Percentiles rank a stretch among this genome's conserved stretches.
phyloP scores from a whole-genome alignment of 2,329 filamentous ascomycete genomes.

The Sclerotinia sclerotiorum region DNA sequence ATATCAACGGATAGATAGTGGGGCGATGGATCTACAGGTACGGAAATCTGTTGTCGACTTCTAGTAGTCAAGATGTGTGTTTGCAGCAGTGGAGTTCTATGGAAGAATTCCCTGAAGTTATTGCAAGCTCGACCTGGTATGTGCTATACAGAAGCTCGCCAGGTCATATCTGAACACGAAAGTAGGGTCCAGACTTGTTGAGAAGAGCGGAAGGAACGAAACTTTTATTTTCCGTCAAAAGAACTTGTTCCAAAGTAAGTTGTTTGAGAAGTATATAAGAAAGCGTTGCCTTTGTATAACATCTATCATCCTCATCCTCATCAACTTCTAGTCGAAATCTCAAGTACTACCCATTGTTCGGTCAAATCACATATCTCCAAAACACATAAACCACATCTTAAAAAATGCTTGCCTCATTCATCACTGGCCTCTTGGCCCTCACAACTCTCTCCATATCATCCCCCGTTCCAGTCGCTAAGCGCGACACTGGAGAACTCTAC shows the following conservation, averaged over 20 bases:
- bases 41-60: neutral
- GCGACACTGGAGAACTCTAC: conserved; percentile 17
- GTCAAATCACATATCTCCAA: neutral
- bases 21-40: conserved; percentile 4
- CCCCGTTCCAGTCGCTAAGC: conserved; percentile 3
- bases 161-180: conserved; percentile 8
- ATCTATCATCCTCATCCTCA: neutral
- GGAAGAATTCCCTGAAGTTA: neutral
- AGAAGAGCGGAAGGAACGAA: neutral
- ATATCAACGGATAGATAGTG: neutral
- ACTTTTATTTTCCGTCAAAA: neutral
- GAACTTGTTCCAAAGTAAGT: neutral
- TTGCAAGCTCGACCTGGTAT: neutral
- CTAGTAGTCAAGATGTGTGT: neutral
- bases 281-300: conserved; percentile 6
- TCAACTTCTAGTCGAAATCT: neutral
- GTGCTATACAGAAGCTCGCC: conserved; percentile 7
- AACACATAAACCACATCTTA: neutral
- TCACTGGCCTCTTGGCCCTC: conserved; percentile 11
- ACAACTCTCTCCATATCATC: conserved; percentile 2
- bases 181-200: neutral
- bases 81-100: neutral
- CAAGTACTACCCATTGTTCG: neutral
- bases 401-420: conserved; percentile 13
- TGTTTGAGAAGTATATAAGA: conserved; percentile 4